Evolutionary conservation across 1,139 yeast species (phyloP), one percentile per base, ranked within the genome.

Genomic region (Candida mesenterica): DNA sequence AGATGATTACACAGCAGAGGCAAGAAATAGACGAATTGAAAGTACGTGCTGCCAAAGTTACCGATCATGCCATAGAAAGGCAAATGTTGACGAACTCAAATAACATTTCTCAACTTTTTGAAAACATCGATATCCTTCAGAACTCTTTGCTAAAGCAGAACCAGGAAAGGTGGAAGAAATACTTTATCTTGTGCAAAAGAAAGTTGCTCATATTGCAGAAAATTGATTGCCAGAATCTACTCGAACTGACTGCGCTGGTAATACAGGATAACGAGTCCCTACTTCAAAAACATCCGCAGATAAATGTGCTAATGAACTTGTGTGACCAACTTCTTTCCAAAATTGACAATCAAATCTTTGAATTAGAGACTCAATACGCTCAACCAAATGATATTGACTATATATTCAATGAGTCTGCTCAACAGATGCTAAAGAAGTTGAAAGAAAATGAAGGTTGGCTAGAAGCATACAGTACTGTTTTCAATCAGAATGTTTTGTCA

Each of bases 1-100:
- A 84, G 59, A 83, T 86, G 82, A 88, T 89, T 26, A 79, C 90
- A 2, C 90, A 85, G 48, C 95, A 87, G 50, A 79, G 80, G 45
- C 76, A 72, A 39, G 92, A 86, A 55, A 87, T 89, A 39, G 86
- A 80, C 32, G 85, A 81, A 41, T 65, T 87, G 36, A 65, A 86
- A 40, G 53, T 56, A 0, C 65, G 88, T 34, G 90, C 83, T 48
- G 42, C 59, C 2, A 54, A 58, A 18, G 62, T 71, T 31, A 60
- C 75, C 3, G 65, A 68, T 4, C 47, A 52, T 14, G 62, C 68
- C 1, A 33, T 71, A 2, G 49, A 51, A 3, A 59, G 59, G 27
- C 65, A 59, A 31, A 58, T 52, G 16, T 37, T 51, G 2, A 50
- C 61, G 5, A 53, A 62, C 31, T 63, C 60, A 10, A 62, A 59